phyloP scores from a whole-genome alignment of 495 filamentous ascomycete genomes.

The Penicillium dipodomyicola region DNA sequence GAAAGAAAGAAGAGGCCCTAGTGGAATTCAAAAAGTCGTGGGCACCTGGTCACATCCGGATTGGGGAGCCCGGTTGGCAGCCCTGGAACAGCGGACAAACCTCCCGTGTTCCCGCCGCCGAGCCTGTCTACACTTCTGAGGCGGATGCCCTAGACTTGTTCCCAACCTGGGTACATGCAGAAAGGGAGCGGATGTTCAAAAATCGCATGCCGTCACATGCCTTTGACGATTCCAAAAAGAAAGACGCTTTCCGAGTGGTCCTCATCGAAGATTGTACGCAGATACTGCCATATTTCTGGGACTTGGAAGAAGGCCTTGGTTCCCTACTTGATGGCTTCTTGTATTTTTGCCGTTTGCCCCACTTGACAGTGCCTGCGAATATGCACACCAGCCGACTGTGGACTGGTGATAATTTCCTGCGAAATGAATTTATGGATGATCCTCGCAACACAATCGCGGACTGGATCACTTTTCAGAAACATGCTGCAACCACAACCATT shows the following conservation, averaged over 20 bases:
- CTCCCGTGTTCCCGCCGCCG: not conserved
- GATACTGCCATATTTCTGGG: constrained; percentile 50
- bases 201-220: constrained; percentile 61
- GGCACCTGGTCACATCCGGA: constrained; percentile 78
- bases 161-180: constrained; percentile 58
- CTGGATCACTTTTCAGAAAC: constrained; percentile 22
- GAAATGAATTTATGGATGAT: constrained; percentile 41
- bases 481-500: constrained; percentile 17
- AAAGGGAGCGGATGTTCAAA: constrained; percentile 47
- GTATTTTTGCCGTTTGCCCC: constrained; percentile 68
- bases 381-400: constrained; percentile 31
- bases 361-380: constrained; percentile 25
- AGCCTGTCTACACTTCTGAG: constrained; percentile 16
- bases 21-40: constrained; percentile 71
- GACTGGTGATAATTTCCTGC: constrained; percentile 46
- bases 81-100: constrained; percentile 58
- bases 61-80: constrained; percentile 69
- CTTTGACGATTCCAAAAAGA: constrained; percentile 60
- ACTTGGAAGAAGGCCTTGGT: constrained; percentile 61
- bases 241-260: constrained; percentile 77
- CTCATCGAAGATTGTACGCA: constrained; percentile 35
- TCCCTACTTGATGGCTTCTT: constrained; percentile 65
- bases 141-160: constrained; percentile 30
- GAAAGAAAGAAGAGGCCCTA: constrained; percentile 22
- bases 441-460: constrained; percentile 22